Evolutionary conservation across 495 filamentous ascomycete genomes (phyloP), one percentile per base, ranked within the genome.

Genomic region (Hypoxylon fragiforme): DNA sequence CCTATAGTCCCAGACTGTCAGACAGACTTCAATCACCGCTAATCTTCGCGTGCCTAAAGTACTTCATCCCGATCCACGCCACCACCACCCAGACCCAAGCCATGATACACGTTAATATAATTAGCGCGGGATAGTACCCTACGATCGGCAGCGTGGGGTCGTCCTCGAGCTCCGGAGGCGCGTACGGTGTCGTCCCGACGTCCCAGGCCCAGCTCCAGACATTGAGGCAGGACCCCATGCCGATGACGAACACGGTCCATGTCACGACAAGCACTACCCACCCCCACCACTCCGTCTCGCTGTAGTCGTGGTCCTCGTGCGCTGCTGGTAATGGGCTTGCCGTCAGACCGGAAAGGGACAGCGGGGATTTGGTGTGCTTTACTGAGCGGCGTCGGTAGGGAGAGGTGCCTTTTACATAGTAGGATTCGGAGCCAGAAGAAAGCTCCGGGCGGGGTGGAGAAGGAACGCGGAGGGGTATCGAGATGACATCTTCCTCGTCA

Each of bases 201-300:
- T 97, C 94, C 94, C 94, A 97, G 0, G 94, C 92, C 94, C 94
- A 98, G 68, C 85, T 94, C 94, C 94, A 98, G n/a, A 97, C 85
- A n/a, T 86, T 94, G 12, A 96, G 80, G 66, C 91, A 96, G 31
- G 87, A 91, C 21, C 94, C 94, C 85, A 97, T 97, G 19, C 94
- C 94, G 1, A 91, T 83, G 21, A 97, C 90, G 66, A 97, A 96
- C 19, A 96, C 90, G 19, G 92, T 68, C 94, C 94, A 98, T 1
- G 94, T 98, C 44, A 86, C 84, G 26, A 87, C 70, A 19, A 97
- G 76, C 3, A 98, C 85, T 1, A 96, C 85, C 89, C 91, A 97
- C 2, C 94, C 94, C 91, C 92, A 98, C 84, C 86, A 94, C 63
- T 88, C 90, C 12, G 94, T 98, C 72, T 96, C 92, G 38, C 84